Evolutionary conservation across 768 basidiomycete species (phyloP).

Genomic region (Rubroboletus satanas): DNA sequence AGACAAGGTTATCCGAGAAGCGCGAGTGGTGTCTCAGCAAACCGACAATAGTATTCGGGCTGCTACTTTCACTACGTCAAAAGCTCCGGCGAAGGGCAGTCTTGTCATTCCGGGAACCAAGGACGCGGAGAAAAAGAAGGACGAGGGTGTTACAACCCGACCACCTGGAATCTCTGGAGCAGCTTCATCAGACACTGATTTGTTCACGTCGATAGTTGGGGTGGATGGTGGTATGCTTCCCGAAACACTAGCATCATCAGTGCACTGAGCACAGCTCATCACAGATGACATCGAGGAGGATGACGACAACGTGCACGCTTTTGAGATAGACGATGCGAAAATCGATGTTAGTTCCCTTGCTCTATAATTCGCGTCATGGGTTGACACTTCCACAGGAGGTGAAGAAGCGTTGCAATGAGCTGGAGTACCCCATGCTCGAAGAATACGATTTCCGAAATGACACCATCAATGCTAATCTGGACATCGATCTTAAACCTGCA

Average conservation of each 20-base stretch:
- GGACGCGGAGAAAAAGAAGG: slow-evolving; percentile 68
- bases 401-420: slow-evolving; percentile 93
- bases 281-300: slow-evolving; percentile 96
- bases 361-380: neutral
- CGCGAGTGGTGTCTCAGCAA: slow-evolving; percentile 67
- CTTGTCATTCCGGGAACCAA: slow-evolving; percentile 85
- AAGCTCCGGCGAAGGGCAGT: slow-evolving; percentile 79
- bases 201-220: slow-evolving; percentile 96
- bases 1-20: slow-evolving; percentile 80
- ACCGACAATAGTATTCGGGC: slow-evolving; percentile 74
- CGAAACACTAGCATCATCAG: neutral
- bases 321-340: slow-evolving; percentile 90
- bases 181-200: slow-evolving; percentile 56
- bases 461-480: slow-evolving; percentile 91
- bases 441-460: slow-evolving; percentile 99
- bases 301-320: slow-evolving; percentile 95
- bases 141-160: slow-evolving; percentile 43
- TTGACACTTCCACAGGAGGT: slow-evolving; percentile 61
- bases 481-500: slow-evolving; percentile 97
- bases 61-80: slow-evolving; percentile 71
- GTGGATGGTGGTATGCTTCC: slow-evolving; percentile 71
- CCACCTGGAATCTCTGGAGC: slow-evolving; percentile 27
- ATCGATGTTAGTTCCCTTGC: slow-evolving; percentile 68
- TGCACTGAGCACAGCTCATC: neutral
- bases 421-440: slow-evolving; percentile 97